A percentile compares a stretch with the other conserved stretches of the same genome.
Evolutionary conservation across 352 stramenopile genomes (phyloP).

Genomic region (Phytophthora citricola): DNA sequence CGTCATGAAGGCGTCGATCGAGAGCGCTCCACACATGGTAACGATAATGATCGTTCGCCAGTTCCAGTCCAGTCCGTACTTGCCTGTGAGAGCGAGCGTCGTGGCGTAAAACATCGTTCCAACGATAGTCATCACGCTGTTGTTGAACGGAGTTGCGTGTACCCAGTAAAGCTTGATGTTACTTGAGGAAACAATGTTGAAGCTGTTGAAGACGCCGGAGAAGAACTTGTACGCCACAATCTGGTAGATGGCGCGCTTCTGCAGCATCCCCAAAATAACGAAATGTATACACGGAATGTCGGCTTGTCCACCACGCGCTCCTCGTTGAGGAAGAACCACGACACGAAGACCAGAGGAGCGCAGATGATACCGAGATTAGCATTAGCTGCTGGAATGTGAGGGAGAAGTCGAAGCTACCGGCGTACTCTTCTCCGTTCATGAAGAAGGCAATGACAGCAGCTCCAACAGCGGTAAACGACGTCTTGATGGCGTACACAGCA

Average conservation of each 20-base stretch:
- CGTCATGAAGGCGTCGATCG: conserved; percentile 55
- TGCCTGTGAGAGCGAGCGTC: conserved; percentile 48
- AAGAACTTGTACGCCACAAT: conserved; percentile 72
- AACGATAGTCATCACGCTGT: conserved; percentile 56
- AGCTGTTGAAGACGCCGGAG: conserved; percentile 60
- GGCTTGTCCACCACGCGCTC: conserved; percentile 32
- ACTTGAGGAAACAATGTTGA: conserved; percentile 60
- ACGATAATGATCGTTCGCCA: conserved; percentile 57
- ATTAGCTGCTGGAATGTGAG: conserved; percentile 53
- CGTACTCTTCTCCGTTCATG: conserved; percentile 59
- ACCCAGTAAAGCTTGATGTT: conserved; percentile 65
- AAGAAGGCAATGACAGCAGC: conserved; percentile 50
- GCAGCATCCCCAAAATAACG: conserved; percentile 57
- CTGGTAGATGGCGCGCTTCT: conserved; percentile 48
- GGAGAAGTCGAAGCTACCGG: conserved; percentile 47
- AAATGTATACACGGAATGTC: conserved; percentile 40
- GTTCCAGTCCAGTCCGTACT: conserved; percentile 64
- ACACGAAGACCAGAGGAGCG: conserved; percentile 40
- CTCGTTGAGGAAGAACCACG: conserved; percentile 48
- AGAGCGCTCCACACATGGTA: conserved; percentile 43
- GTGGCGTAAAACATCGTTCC: conserved; percentile 50
- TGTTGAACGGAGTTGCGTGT: conserved; percentile 62
- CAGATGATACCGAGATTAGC: conserved; percentile 44
- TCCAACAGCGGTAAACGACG: conserved; percentile 46
- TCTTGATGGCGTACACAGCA: conserved; percentile 54